These are phyloP conservation scores for Corylus americana DNA, from an alignment of 306 rosid species.

Conservation along the genomic window DNA sequence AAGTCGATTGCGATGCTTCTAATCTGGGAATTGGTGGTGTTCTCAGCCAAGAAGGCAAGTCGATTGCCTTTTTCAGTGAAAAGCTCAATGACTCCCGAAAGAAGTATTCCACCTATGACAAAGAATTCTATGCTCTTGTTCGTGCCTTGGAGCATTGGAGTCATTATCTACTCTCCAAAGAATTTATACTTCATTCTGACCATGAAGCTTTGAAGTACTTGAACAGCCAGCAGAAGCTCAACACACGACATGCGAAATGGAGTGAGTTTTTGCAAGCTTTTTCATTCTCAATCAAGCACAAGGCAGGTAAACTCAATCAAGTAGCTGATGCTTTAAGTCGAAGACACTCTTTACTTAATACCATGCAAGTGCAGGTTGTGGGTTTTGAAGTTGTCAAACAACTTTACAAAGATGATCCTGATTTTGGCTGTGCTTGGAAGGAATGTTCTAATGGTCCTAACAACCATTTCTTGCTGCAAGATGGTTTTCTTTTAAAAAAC, in stretches of 20 bases:
- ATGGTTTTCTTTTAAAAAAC: background rate
- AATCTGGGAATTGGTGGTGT: too few species aligned
- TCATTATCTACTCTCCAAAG: background rate
- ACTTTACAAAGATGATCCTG: background rate
- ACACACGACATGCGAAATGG: too few species aligned
- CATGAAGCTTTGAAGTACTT: background rate
- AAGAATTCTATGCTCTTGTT: background rate
- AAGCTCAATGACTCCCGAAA: background rate
- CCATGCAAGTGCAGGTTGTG: background rate
- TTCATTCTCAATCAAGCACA: too few species aligned
- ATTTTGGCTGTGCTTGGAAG: background rate
- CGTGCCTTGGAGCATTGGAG: background rate
- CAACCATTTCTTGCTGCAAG: background rate
- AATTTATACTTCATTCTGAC: background rate
- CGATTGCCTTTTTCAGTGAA: background rate
- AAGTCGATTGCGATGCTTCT: too few species aligned
- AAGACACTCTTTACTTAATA: background rate
- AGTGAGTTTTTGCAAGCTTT: too few species aligned
- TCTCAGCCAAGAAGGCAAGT: too few species aligned
- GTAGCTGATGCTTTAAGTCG: conserved; percentile 1
- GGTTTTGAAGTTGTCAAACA: background rate
- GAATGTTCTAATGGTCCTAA: background rate
- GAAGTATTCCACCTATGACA: background rate
- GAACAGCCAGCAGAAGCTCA: background rate
- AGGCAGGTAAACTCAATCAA: too few species aligned